These are phyloP conservation scores for Mycogone perniciosa DNA, from an alignment of 2,329 filamentous ascomycete genomes.

Conservation along the genomic window DNA sequence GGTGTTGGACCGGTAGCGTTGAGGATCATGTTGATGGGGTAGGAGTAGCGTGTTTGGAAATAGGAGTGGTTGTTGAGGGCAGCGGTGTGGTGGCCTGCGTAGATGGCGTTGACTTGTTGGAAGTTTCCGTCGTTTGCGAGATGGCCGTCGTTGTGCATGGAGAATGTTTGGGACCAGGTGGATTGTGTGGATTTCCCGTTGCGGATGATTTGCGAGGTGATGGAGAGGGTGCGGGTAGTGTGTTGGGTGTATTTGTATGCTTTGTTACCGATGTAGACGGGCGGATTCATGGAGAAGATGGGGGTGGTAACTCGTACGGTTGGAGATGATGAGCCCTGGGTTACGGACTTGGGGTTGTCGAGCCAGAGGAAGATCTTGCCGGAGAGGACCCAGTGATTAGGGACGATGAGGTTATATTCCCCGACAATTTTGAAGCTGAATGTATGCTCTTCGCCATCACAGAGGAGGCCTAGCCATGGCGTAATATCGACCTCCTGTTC, in stretches of 20 bases:
- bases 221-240: constrained; percentile 53
- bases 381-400: constrained; percentile 60
- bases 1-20: neutral
- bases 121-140: constrained; percentile 29
- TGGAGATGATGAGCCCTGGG: constrained; percentile 27
- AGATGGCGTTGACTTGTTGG: constrained; percentile 31
- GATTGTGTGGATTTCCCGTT: constrained; percentile 13
- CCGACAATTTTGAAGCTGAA: constrained; percentile 65
- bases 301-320: neutral
- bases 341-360: constrained; percentile 41
- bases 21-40: constrained; percentile 13
- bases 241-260: constrained; percentile 33
- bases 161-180: constrained; percentile 54
- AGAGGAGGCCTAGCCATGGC: constrained; percentile 64
- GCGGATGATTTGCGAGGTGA: constrained; percentile 47
- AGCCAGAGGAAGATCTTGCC: constrained; percentile 79
- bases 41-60: constrained; percentile 11
- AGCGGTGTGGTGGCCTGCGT: constrained; percentile 14
- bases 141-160: constrained; percentile 47
- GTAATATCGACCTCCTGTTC: constrained; percentile 81
- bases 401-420: constrained; percentile 48
- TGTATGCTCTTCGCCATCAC: constrained; percentile 56
- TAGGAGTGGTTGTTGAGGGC: neutral
- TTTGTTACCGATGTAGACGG: neutral
- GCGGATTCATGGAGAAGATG: no score